Conservation (phyloP, 2,329 filamentous ascomycete genomes). For the Tolypocladium ovalisporum region DNA sequence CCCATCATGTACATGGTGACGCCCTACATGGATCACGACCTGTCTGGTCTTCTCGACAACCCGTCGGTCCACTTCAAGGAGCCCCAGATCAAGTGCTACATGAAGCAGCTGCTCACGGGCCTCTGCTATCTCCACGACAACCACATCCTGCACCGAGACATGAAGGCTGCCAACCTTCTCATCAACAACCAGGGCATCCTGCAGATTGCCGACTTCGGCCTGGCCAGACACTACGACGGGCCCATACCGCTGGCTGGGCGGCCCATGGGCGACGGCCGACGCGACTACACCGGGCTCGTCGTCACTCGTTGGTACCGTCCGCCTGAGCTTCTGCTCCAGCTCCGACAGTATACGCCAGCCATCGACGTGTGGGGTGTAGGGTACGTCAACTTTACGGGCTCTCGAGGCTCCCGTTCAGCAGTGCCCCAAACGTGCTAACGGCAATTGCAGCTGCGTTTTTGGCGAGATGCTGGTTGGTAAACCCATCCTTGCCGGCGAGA, state of each 20-base stretch:
- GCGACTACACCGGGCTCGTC: conserved; percentile 93
- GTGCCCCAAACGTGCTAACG: conserved; percentile 9
- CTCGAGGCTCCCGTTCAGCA: neutral
- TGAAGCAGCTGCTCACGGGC: conserved; percentile 85
- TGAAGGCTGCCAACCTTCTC: conserved; percentile 96
- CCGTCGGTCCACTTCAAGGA: conserved; percentile 79
- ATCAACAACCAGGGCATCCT: conserved; percentile 91
- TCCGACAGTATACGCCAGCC: conserved; percentile 88
- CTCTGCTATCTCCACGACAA: conserved; percentile 82
- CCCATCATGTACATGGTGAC: conserved; percentile 97
- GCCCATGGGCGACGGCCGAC: conserved; percentile 71
- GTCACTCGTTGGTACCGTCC: conserved; percentile 97
- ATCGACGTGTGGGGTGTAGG: conserved; percentile 98
- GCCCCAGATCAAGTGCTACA: conserved; percentile 94
- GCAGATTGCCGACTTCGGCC: conserved; percentile 94
- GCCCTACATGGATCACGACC: conserved; percentile 97
- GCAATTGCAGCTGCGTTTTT: conserved; percentile 73
- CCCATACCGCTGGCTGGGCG: conserved; percentile 62
- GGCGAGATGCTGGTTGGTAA: conserved; percentile 94
- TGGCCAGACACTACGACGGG: conserved; percentile 89
- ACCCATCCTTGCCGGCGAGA: conserved; percentile 83
- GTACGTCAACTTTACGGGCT: conserved; percentile 35
- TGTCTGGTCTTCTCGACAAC: conserved; percentile 95
- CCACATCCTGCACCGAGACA: conserved; percentile 87
- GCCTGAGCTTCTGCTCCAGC: conserved; percentile 78